Percentiles rank a stretch among this genome's conserved stretches.
Evolutionary conservation across 768 basidiomycete species (phyloP).

Genomic region (Arthromyces matolae): DNA sequence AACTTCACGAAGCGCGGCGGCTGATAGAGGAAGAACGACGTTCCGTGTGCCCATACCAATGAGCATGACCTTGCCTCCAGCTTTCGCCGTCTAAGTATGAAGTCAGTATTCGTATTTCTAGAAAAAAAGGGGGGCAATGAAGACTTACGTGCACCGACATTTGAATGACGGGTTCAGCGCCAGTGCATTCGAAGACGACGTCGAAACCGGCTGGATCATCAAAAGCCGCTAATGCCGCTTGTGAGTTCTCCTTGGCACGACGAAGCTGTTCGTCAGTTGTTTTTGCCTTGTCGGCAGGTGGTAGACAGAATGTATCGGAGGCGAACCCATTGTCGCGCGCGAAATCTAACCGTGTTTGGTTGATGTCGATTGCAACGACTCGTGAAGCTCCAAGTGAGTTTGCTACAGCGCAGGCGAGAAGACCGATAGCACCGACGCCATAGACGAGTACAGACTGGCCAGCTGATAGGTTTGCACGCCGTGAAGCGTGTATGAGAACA

Average conservation of each 20-base stretch:
- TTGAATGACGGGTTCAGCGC: slow-evolving; percentile 89
- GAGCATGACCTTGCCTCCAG: slow-evolving; percentile 89
- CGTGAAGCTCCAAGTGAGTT: slow-evolving; percentile 64
- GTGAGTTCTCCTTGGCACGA: slow-evolving; percentile 55
- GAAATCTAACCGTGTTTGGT: slow-evolving; percentile 75
- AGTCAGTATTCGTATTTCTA: slow-evolving; percentile 10
- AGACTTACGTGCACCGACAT: slow-evolving; percentile 81
- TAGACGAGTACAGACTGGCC: slow-evolving; percentile 82
- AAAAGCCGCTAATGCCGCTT: slow-evolving; percentile 51
- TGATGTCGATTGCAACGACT: slow-evolving; percentile 83
- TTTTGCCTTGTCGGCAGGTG: slow-evolving; percentile 44
- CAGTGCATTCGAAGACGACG: slow-evolving; percentile 92
- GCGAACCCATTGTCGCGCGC: slow-evolving; percentile 75
- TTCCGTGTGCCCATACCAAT: slow-evolving; percentile 94
- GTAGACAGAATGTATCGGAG: slow-evolving; percentile 64
- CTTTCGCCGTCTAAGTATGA: slow-evolving; percentile 59
- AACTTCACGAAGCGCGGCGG: slow-evolving; percentile 83
- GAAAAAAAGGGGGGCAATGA: background rate
- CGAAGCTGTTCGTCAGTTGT: slow-evolving; percentile 54
- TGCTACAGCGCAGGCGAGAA: slow-evolving; percentile 82
- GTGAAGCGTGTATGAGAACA: slow-evolving; percentile 70
- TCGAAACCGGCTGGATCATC: slow-evolving; percentile 77
- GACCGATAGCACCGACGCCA: slow-evolving; percentile 91
- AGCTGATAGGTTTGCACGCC: slow-evolving; percentile 38
- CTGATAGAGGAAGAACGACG: slow-evolving; percentile 76